Conservation (phyloP, 2,329 filamentous ascomycete genomes). For the Ophiocordyceps camponoti-leonardi region DNA sequence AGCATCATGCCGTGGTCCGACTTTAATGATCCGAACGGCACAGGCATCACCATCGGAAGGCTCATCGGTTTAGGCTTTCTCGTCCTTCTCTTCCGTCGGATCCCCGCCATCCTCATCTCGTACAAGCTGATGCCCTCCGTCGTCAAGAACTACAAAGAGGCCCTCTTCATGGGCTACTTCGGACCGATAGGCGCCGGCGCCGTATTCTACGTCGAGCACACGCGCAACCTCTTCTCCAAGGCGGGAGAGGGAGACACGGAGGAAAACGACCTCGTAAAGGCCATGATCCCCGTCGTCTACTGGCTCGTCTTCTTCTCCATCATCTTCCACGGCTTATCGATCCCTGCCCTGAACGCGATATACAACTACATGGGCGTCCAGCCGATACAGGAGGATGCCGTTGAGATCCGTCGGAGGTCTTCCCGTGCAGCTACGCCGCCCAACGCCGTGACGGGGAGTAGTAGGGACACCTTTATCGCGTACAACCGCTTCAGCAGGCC, state of each 20-base stretch:
- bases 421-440: slow-evolving; percentile 13
- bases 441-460: slow-evolving; percentile 18
- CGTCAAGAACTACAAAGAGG: slow-evolving; percentile 36
- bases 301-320: slow-evolving; percentile 18
- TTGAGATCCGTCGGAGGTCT: slow-evolving; percentile 19
- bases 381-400: slow-evolving; percentile 24
- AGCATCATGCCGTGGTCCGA: slow-evolving; percentile 35
- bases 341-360: slow-evolving; percentile 21
- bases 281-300: slow-evolving; percentile 21
- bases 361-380: slow-evolving; percentile 21
- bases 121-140: slow-evolving; percentile 38
- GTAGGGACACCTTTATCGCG: slow-evolving; percentile 21
- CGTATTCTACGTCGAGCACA: slow-evolving; percentile 51
- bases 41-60: slow-evolving; percentile 32
- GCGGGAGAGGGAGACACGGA: slow-evolving; percentile 15
- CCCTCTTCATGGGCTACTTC: slow-evolving; percentile 49
- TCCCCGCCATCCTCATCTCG: slow-evolving; percentile 33
- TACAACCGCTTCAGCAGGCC: slow-evolving; percentile 31
- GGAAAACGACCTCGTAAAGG: slow-evolving; percentile 17
- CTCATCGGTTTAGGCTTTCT: slow-evolving; percentile 34
- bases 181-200: slow-evolving; percentile 64
- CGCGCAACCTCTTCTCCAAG: slow-evolving; percentile 22
- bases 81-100: slow-evolving; percentile 35
- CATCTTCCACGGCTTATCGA: slow-evolving; percentile 20
- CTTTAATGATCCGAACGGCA: slow-evolving; percentile 32